phyloP scores from a whole-genome alignment of 164 flowering plant species.

The Protea cynaroides region DNA sequence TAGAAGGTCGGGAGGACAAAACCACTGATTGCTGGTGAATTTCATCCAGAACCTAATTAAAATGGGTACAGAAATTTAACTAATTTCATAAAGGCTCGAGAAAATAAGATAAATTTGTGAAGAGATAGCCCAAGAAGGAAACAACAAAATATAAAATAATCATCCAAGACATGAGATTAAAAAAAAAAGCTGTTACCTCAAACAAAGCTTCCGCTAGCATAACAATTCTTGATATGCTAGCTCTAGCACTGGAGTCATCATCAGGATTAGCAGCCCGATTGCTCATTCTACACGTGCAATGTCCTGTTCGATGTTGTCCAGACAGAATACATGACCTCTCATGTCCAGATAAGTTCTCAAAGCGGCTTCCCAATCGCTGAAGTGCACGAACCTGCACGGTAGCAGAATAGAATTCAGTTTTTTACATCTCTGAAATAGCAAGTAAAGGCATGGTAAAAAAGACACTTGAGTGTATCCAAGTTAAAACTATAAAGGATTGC shows the following conservation, averaged over 20 bases:
- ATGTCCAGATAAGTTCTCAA: conserved; percentile 87
- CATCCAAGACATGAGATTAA: too few relatives aligned
- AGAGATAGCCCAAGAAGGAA: background rate
- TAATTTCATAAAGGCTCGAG: conserved; percentile 4
- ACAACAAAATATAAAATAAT: background rate
- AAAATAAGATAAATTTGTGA: conserved; percentile 1
- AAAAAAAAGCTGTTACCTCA: conserved; percentile 48
- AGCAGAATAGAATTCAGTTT: conserved; percentile 4
- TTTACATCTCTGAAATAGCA: background rate
- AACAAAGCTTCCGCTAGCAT: conserved; percentile 95
- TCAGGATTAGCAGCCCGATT: conserved; percentile 40
- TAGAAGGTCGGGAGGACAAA: conserved; percentile 76
- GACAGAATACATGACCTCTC: conserved; percentile 83
- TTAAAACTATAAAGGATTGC: background rate
- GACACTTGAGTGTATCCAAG: background rate
- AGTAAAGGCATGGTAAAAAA: conserved; percentile 3
- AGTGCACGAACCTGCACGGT: conserved; percentile 77
- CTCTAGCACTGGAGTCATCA: conserved; percentile 69
- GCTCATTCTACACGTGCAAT: conserved; percentile 58
- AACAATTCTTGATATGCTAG: conserved; percentile 95
- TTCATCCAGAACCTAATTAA: conserved; percentile 93
- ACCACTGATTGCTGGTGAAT: conserved; percentile 99
- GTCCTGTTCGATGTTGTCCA: conserved; percentile 80
- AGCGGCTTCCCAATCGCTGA: conserved; percentile 85
- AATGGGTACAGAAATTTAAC: conserved; percentile 19